Evolutionary conservation across 257 asterid genomes (phyloP).

Genomic region (Petunia secreta): DNA sequence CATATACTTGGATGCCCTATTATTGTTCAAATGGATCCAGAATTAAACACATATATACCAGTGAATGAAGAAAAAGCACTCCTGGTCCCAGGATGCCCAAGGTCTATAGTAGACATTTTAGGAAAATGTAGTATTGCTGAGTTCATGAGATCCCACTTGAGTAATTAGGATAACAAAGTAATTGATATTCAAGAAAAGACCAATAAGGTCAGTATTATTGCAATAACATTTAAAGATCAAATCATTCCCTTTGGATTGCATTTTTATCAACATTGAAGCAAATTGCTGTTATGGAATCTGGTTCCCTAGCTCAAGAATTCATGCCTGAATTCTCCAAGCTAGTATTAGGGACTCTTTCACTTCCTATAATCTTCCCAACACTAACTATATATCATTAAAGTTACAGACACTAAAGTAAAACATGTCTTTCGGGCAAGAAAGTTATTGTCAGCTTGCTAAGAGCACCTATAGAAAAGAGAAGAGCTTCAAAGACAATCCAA

Average conservation of each 20-base stretch:
- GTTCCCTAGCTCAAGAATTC: slow-evolving; percentile 62
- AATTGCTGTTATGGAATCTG: slow-evolving; percentile 84
- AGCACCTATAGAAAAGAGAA: slow-evolving; percentile 59
- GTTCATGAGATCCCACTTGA: slow-evolving; percentile 64
- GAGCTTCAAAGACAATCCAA: slow-evolving; percentile 44
- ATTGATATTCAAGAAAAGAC: slow-evolving; percentile 83
- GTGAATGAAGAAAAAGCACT: slow-evolving; percentile 78
- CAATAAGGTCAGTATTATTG: slow-evolving; percentile 49
- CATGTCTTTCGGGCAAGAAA: slow-evolving; percentile 67
- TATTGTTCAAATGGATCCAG: slow-evolving; percentile 86
- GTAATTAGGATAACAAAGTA: slow-evolving; percentile 60
- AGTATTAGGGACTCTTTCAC: slow-evolving; percentile 91
- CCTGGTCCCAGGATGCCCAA: slow-evolving; percentile 87
- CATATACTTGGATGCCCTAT: slow-evolving; percentile 86
- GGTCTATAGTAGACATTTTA: slow-evolving; percentile 71
- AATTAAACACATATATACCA: slow-evolving; percentile 71
- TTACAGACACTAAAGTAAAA: background rate
- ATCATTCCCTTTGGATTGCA: slow-evolving; percentile 64
- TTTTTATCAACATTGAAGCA: slow-evolving; percentile 84
- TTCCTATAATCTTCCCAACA: slow-evolving; percentile 90
- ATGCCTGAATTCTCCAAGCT: slow-evolving; percentile 91
- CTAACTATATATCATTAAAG: slow-evolving; percentile 48
- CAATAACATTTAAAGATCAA: background rate
- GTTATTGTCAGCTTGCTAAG: slow-evolving; percentile 57
- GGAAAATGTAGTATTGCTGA: slow-evolving; percentile 80